These are phyloP conservation scores for Colletotrichum siamense DNA, from an alignment of 2,329 filamentous ascomycete species.

Conservation along the genomic window DNA sequence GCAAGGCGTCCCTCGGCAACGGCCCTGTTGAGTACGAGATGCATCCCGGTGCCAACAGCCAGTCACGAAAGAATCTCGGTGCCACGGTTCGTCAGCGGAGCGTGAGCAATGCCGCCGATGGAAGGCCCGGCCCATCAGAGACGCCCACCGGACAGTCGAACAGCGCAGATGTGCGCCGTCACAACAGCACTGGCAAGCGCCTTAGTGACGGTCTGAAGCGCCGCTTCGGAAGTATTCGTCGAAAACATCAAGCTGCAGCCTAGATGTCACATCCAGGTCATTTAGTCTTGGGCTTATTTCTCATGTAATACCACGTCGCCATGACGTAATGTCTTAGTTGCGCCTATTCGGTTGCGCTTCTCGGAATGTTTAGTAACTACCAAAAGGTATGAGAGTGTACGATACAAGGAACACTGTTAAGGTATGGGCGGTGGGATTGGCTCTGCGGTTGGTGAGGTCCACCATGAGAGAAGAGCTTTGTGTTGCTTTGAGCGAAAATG, in stretches of 20 bases:
- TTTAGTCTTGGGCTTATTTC: not conserved
- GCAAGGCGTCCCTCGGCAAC: slow-evolving; percentile 28
- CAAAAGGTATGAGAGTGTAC: not conserved
- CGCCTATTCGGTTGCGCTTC: not conserved
- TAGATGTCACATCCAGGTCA: not conserved
- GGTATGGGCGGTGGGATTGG: not conserved
- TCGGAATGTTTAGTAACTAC: not conserved
- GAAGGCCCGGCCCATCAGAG: slow-evolving; percentile 25
- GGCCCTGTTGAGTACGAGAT: slow-evolving; percentile 53
- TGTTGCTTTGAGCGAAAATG: not conserved
- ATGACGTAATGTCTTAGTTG: not conserved
- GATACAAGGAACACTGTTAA: not conserved
- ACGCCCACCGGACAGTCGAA: slow-evolving; percentile 25
- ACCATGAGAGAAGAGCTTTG: not conserved
- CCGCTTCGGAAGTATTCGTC: slow-evolving; percentile 58
- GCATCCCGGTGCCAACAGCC: slow-evolving; percentile 38
- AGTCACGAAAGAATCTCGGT: slow-evolving; percentile 26
- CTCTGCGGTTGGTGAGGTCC: not conserved
- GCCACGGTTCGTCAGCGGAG: slow-evolving; percentile 47
- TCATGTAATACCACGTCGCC: not conserved
- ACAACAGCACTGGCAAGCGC: slow-evolving; percentile 47
- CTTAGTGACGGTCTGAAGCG: slow-evolving; percentile 58
- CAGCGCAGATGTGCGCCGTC: slow-evolving; percentile 36
- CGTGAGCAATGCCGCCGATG: slow-evolving; percentile 41
- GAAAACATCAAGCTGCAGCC: slow-evolving; percentile 38